A percentile compares a stretch with the other conserved stretches of the same genome.
phyloP scores from a whole-genome alignment of 768 basidiomycete species.

The Termitomyces sp. region DNA sequence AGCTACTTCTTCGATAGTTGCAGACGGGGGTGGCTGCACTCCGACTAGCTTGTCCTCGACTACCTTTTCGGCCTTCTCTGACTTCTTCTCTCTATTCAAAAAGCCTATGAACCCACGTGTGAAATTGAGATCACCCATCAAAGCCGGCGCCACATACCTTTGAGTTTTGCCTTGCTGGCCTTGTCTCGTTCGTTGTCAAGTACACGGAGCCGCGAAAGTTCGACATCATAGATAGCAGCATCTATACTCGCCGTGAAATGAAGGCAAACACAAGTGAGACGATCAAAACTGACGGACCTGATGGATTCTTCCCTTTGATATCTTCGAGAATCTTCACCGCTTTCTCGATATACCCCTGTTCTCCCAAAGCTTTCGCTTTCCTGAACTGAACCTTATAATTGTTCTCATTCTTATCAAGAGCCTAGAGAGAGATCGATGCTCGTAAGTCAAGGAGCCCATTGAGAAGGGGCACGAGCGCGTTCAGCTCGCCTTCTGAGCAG shows the following conservation, averaged over 20 bases:
- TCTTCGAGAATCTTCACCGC: constrained; percentile 62
- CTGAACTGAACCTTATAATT: constrained; percentile 80
- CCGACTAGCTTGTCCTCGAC: background rate
- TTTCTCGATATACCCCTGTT: constrained; percentile 72
- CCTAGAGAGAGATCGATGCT: constrained; percentile 33
- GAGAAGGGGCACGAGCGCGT: background rate
- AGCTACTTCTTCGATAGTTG: constrained; percentile 4
- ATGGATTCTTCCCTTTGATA: constrained; percentile 54
- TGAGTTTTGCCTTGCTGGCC: constrained; percentile 63
- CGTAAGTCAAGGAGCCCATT: background rate
- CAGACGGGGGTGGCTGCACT: background rate
- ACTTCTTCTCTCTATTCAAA: constrained; percentile 29
- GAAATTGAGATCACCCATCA: background rate
- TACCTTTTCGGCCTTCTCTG: background rate
- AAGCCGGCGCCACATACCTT: constrained; percentile 38
- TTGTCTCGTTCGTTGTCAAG: constrained; percentile 66
- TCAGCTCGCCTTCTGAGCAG: constrained; percentile 65
- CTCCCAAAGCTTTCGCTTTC: constrained; percentile 74
- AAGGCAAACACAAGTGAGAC: background rate
- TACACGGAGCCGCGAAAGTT: constrained; percentile 52
- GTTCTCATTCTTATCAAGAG: constrained; percentile 64
- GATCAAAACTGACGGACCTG: constrained; percentile 33
- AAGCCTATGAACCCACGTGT: constrained; percentile 33
- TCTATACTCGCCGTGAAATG: constrained; percentile 30
- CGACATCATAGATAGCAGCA: constrained; percentile 51